Percentiles rank a stretch among this genome's conserved stretches.
Evolutionary conservation across 129 eudicot genomes (phyloP).

Genomic region (Lactuca saligna): DNA sequence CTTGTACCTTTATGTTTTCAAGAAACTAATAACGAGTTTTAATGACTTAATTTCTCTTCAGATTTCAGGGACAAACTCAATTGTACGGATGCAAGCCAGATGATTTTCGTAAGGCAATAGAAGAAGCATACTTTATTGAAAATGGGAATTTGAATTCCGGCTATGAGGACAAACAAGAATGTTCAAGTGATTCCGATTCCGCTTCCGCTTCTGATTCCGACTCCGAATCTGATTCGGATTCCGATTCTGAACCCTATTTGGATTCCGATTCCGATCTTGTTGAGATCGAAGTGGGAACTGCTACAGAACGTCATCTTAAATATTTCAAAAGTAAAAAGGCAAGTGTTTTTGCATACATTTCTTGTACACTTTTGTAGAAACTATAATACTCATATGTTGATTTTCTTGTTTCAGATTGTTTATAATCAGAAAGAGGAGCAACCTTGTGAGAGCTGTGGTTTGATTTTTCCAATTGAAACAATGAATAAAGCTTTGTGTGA

Average conservation of each 20-base stretch:
- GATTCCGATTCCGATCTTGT: slow-evolving; percentile 18
- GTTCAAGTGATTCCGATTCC: not conserved
- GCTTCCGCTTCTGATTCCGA: not conserved
- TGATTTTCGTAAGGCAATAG: slow-evolving; percentile 77
- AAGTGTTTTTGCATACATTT: slow-evolving; percentile 29
- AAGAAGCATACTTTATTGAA: slow-evolving; percentile 78
- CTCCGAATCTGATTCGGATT: not conserved
- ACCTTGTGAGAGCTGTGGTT: not conserved
- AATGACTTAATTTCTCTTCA: slow-evolving; percentile 6
- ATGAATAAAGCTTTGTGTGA: not conserved
- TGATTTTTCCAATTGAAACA: not conserved
- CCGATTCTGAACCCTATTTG: not conserved
- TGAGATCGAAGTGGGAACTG: slow-evolving; percentile 47
- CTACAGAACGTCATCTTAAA: slow-evolving; percentile 47
- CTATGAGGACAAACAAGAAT: slow-evolving; percentile 25
- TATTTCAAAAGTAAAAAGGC: slow-evolving; percentile 48
- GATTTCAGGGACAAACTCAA: slow-evolving; percentile 91
- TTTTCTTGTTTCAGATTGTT: not conserved
- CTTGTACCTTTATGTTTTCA: slow-evolving; percentile 1
- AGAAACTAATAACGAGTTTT: not conserved
- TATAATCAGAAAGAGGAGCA: not conserved
- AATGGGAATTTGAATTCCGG: slow-evolving; percentile 43
- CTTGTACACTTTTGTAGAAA: not conserved
- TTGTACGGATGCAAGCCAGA: slow-evolving; percentile 74
- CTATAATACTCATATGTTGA: not conserved